Base-by-base conservation (phyloP, 192 early-diverging fungal genomes). In the Glomus cerebriforme region DNA sequence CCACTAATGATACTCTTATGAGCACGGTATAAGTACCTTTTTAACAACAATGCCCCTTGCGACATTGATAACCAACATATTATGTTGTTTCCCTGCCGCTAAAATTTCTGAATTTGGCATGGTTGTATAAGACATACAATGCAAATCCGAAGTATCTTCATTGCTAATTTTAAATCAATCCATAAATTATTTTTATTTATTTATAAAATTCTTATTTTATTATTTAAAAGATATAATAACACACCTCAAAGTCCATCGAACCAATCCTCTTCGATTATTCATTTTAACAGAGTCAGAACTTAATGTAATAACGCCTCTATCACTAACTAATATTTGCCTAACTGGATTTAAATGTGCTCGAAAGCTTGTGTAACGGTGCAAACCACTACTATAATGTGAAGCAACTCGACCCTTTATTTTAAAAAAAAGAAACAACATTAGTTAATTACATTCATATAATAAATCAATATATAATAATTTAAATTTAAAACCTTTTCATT, bases 341-440 rank as follows among this genome's bases (percentile, higher is more conserved):
- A 96, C 86, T 67, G 88, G 88, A 31, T 86, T 87, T 12, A 83
- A 89, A 54, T 93, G 91, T 9, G 89, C 91, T 62, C 85, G 85
- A 65, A 92, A 92, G 34, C 88, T 89, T 6, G 94, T 94, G 68
- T 96, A 93, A 26, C 91, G 89, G 35, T 90, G 86, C 37, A 95
- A 70, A 72, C 83, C 84, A 81, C 87, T 59, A 62, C 82, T 73
- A 88, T 82, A 82, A 86, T 91, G 92, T 2, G 93, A 92, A 17
- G 91, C 82, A 13, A 95, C 83, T 31, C 90, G 91, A 19, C 95
- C 93, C 92, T 91, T 80, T 32, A 13, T 66, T 27, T 39, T 54
- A 10, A 27, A 43, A 39, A 66, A 70, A 39, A 47, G 47, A 45
- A 63, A 73, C 24, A 22, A 69, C 70, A 73, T 67, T 47, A 6